Conservation (phyloP, 495 filamentous ascomycete genomes). For the Baudoinia panamericana region DNA sequence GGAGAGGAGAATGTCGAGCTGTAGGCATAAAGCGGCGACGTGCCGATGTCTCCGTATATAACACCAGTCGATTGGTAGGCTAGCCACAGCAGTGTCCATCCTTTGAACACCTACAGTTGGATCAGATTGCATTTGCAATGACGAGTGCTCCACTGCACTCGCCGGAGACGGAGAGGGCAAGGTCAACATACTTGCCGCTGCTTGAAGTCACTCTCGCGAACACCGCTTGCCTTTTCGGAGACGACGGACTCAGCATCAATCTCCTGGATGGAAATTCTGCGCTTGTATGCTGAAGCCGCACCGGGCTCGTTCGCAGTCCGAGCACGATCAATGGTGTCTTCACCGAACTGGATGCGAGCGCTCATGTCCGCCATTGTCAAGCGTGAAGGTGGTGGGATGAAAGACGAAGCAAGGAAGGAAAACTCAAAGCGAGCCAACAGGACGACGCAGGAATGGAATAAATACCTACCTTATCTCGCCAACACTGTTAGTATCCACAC, state of each 20-base stretch:
- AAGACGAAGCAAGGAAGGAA: not conserved
- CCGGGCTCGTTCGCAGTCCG: not conserved
- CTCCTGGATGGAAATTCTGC: slow-evolving; percentile 5
- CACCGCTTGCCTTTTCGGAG: slow-evolving; percentile 21
- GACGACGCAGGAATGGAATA: not conserved
- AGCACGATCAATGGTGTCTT: not conserved
- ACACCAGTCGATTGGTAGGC: slow-evolving; percentile 59
- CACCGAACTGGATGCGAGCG: slow-evolving; percentile 1
- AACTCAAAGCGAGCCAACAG: not conserved
- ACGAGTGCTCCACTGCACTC: not conserved
- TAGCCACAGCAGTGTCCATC: slow-evolving; percentile 30
- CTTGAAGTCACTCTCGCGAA: slow-evolving; percentile 22
- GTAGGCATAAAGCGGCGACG: slow-evolving; percentile 59
- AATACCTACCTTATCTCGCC: not conserved
- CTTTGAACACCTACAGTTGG: slow-evolving; percentile 8
- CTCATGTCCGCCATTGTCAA: slow-evolving; percentile 3
- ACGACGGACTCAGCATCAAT: not conserved
- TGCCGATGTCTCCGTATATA: slow-evolving; percentile 69
- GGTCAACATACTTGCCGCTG: slow-evolving; percentile 17
- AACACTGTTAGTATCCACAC: not conserved
- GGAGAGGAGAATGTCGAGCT: slow-evolving; percentile 51
- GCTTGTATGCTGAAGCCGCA: not conserved
- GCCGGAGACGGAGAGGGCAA: not conserved
- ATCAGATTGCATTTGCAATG: not conserved
- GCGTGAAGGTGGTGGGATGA: not conserved